Percentiles rank a stretch among this genome's conserved stretches.
Evolutionary conservation across 2,329 filamentous ascomycete species (phyloP).

Genomic region (Colletotrichum liriopes): DNA sequence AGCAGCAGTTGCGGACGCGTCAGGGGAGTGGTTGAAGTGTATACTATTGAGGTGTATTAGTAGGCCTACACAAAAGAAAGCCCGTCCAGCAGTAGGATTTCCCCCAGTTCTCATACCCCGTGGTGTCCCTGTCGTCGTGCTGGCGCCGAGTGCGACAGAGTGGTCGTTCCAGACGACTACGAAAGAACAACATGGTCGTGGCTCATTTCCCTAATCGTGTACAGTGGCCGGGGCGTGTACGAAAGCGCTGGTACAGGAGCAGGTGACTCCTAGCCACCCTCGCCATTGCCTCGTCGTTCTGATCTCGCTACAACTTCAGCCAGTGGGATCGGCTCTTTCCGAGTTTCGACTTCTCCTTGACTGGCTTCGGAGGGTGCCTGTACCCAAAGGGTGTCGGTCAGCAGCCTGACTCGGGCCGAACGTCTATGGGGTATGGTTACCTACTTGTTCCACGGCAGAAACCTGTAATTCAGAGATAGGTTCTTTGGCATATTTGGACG

Average conservation of each 20-base stretch:
- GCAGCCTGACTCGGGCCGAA: neutral
- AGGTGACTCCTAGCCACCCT: neutral
- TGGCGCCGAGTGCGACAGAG: neutral
- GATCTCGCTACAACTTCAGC: neutral
- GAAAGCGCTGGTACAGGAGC: neutral
- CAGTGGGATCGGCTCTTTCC: neutral
- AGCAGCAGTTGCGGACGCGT: neutral
- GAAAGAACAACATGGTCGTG: neutral
- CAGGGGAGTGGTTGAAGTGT: neutral
- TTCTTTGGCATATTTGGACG: no score
- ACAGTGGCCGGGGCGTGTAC: neutral
- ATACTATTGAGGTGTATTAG: constrained; percentile 23
- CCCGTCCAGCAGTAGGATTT: no score
- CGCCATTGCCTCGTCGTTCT: neutral
- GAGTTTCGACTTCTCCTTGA: neutral
- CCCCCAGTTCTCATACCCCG: neutral
- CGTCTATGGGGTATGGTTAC: neutral
- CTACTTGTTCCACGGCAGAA: neutral
- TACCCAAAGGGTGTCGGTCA: neutral
- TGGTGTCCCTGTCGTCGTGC: no score
- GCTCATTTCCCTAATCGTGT: neutral
- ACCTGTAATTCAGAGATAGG: no score
- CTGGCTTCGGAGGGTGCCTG: neutral
- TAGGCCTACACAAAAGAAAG: constrained; percentile 5
- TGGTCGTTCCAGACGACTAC: neutral